These are phyloP conservation scores for Dictyostelium capitatum DNA, from an alignment of 78 protist species.

Conservation along the genomic window DNA sequence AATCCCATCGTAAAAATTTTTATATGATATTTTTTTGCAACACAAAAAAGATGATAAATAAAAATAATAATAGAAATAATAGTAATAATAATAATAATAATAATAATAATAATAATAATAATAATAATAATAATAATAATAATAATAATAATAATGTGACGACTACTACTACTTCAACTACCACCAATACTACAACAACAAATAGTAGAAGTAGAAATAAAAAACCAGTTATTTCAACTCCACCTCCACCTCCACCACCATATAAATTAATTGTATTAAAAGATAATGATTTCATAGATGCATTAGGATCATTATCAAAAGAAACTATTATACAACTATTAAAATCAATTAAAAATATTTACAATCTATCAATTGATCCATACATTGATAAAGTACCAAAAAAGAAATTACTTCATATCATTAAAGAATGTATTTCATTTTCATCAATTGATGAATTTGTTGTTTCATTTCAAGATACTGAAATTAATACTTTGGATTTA, in stretches of 20 bases:
- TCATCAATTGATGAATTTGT: constrained; percentile 61
- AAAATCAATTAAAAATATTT: constrained; percentile 18
- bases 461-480: background rate
- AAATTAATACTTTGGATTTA: background rate
- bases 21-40: no score
- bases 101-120: no score
- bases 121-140: background rate
- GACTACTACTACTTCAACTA: no score
- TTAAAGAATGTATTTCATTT: constrained; percentile 62
- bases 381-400: constrained; percentile 65
- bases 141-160: background rate
- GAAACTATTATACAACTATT: constrained; percentile 36
- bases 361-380: constrained; percentile 30
- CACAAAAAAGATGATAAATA: background rate
- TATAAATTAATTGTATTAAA: constrained; percentile 20
- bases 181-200: no score
- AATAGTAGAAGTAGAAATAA: no score
- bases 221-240: background rate
- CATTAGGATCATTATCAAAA: constrained; percentile 14
- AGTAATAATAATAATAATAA: background rate
- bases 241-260: constrained; percentile 4
- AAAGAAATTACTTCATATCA: constrained; percentile 44
- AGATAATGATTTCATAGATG: constrained; percentile 40
- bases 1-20: background rate
- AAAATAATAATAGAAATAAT: background rate